Conservation (phyloP, 441 rosid genomes). For the Melastoma candidum region DNA sequence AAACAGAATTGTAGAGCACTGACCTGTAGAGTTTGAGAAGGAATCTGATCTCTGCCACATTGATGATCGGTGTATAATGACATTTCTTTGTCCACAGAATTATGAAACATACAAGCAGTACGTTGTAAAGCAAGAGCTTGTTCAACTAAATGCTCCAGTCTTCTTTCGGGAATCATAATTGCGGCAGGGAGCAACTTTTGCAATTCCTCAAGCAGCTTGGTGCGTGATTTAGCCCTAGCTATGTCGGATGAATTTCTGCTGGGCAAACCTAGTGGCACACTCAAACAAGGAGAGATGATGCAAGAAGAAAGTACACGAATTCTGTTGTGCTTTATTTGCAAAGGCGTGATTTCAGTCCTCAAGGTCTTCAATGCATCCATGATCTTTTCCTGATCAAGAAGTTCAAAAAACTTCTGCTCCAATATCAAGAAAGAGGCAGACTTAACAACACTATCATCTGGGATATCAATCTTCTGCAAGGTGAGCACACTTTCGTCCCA, state of each 20-base stretch:
- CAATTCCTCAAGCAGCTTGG: constrained; percentile 42
- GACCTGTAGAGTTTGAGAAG: constrained; percentile 65
- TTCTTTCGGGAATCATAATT: constrained; percentile 43
- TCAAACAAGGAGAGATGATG: constrained; percentile 27
- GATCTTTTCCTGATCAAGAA: constrained; percentile 30
- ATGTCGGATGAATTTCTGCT: constrained; percentile 11
- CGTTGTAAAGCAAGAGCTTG: constrained; percentile 42
- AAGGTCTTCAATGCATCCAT: constrained; percentile 46
- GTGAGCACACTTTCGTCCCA: constrained; percentile 46
- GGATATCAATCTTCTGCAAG: constrained; percentile 29
- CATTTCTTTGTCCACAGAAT: constrained; percentile 40
- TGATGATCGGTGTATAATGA: constrained; percentile 57
- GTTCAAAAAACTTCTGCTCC: constrained; percentile 56
- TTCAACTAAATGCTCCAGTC: constrained; percentile 67
- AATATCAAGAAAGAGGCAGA: constrained; percentile 45
- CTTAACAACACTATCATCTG: constrained; percentile 34
- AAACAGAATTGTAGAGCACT: constrained; percentile 8
- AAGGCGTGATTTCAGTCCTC: constrained; percentile 54
- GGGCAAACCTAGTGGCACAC: constrained; percentile 18
- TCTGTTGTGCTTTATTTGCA: constrained; percentile 23
- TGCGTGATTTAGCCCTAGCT: constrained; percentile 29
- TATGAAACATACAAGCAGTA: constrained; percentile 48
- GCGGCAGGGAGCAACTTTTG: constrained; percentile 50
- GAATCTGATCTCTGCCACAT: constrained; percentile 53
- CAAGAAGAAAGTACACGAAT: constrained; percentile 37